Conservation (phyloP, 2,329 filamentous ascomycete genomes). For the Aspergillus ochraceus region DNA sequence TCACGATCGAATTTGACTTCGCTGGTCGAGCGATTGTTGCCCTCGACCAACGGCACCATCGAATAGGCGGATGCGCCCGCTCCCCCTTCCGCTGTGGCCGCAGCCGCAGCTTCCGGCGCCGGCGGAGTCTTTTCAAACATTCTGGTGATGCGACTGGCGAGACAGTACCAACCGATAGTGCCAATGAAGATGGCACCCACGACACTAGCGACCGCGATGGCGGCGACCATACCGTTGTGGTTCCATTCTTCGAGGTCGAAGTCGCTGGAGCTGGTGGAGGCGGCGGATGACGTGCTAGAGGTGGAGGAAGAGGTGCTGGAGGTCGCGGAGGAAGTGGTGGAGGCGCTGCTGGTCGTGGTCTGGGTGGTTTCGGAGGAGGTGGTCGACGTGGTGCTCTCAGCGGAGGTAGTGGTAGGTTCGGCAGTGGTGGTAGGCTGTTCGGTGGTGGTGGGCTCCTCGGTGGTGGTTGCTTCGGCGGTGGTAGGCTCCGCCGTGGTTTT, state of each 20-base stretch:
- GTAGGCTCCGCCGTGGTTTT: not conserved
- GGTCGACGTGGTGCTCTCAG: not conserved
- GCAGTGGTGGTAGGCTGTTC: not conserved
- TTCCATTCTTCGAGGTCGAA: not conserved
- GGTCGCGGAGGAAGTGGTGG: not conserved
- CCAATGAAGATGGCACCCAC: slow-evolving; percentile 1
- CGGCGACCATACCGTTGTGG: slow-evolving; percentile 4
- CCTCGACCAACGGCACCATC: not conserved
- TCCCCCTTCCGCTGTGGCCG: not conserved
- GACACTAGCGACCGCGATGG: not conserved
- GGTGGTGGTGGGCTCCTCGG: not conserved
- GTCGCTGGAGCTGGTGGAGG: slow-evolving; percentile 1
- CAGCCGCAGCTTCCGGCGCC: not conserved
- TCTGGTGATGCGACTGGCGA: not conserved
- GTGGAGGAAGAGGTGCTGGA: slow-evolving; percentile 1
- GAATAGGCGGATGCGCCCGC: not conserved
- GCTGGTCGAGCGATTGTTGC: not conserved
- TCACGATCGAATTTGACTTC: not conserved
- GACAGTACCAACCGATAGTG: not conserved
- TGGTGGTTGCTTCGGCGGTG: not conserved
- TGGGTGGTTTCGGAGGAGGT: not conserved
- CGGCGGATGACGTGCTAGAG: not conserved
- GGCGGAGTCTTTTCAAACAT: not conserved
- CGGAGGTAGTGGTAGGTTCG: not conserved
- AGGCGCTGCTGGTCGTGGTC: not conserved